These are phyloP conservation scores for Diaporthe longicolla DNA, from an alignment of 2,329 filamentous ascomycete genomes.

Conservation along the genomic window DNA sequence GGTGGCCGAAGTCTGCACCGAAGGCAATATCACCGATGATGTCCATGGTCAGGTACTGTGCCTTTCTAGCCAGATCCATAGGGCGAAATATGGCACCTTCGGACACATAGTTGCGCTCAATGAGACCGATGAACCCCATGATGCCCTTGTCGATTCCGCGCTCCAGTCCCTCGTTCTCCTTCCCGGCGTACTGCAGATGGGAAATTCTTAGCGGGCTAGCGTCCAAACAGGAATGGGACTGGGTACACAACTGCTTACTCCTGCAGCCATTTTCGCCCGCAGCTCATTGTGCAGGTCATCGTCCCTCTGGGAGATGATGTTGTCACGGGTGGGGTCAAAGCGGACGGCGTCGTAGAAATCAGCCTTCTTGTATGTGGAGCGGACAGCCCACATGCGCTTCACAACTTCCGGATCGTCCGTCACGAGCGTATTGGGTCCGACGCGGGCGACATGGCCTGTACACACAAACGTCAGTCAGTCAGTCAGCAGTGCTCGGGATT, in stretches of 20 bases:
- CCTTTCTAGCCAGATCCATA: conserved; percentile 64
- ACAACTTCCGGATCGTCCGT: conserved; percentile 49
- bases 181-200: conserved; percentile 47
- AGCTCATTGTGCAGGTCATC: conserved; percentile 55
- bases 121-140: conserved; percentile 52
- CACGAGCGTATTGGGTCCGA: conserved; percentile 49
- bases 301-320: conserved; percentile 53
- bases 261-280: conserved; percentile 60
- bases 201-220: conserved; percentile 33
- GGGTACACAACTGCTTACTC: conserved; percentile 51
- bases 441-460: conserved; percentile 47
- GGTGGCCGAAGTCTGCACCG: conserved; percentile 62
- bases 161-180: conserved; percentile 49
- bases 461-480: conserved; percentile 10
- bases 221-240: conserved; percentile 11
- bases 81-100: conserved; percentile 51
- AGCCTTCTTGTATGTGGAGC: conserved; percentile 55
- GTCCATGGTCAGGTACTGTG: conserved; percentile 68
- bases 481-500: conserved; percentile 7
- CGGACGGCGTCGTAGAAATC: conserved; percentile 55
- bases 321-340: conserved; percentile 54
- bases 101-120: conserved; percentile 57
- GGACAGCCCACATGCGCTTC: conserved; percentile 52
- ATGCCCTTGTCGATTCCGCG: conserved; percentile 47
- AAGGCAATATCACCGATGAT: conserved; percentile 67